Evolutionary conservation across 441 rosid genomes (phyloP).

Genomic region (Eutrema salsugineum): DNA sequence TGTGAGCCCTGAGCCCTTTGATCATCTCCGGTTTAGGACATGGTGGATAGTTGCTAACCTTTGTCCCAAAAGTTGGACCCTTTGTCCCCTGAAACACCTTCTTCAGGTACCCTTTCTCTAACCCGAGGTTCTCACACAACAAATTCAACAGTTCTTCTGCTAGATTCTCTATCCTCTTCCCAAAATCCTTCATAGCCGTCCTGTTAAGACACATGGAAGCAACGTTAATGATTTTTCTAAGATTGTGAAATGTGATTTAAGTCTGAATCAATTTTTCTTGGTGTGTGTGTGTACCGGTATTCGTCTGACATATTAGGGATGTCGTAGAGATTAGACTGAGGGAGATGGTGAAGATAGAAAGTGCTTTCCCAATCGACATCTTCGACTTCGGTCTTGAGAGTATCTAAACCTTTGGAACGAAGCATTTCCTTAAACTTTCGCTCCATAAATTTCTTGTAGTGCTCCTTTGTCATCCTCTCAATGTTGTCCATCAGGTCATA

Average conservation of each 20-base stretch:
- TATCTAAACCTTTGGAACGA: constrained; percentile 45
- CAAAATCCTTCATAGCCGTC: constrained; percentile 57
- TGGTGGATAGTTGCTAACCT: constrained; percentile 84
- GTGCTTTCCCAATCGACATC: constrained; percentile 74
- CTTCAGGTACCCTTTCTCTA: constrained; percentile 69
- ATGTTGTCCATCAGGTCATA: constrained; percentile 55
- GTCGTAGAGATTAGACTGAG: constrained; percentile 45
- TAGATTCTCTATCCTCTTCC: constrained; percentile 43
- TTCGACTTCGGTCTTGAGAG: constrained; percentile 43
- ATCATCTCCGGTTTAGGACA: constrained; percentile 79
- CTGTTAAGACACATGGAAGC: constrained; percentile 26
- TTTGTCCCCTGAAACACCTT: constrained; percentile 55
- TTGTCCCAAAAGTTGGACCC: constrained; percentile 72
- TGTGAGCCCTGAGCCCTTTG: constrained; percentile 84
- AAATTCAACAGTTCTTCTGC: constrained; percentile 60
- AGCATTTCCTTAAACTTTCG: constrained; percentile 60
- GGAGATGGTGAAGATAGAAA: constrained; percentile 57
- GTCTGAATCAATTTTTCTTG: not conserved
- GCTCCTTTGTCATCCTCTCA: constrained; percentile 61
- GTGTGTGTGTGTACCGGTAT: constrained; percentile 40
- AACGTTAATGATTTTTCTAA: not conserved
- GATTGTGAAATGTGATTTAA: not conserved
- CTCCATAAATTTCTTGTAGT: constrained; percentile 55
- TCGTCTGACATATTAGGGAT: constrained; percentile 52
- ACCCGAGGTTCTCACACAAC: constrained; percentile 58